A percentile compares a stretch with the other conserved stretches of the same genome.
Evolutionary conservation across 129 eudicot species (phyloP).

Genomic region (Kitagawia praeruptora): DNA sequence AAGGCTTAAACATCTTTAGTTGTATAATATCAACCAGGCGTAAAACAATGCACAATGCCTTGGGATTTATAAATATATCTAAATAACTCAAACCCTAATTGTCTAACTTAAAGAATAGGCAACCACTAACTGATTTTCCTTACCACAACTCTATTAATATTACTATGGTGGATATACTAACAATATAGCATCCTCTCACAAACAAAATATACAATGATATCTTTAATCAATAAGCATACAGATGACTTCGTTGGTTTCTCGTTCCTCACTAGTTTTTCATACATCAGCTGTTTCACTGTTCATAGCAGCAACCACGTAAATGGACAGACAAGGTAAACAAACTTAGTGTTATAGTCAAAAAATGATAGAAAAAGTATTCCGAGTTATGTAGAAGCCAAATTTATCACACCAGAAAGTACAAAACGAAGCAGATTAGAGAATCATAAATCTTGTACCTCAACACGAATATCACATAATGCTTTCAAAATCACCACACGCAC

Average conservation of each 20-base stretch:
- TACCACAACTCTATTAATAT: neutral
- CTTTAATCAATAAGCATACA: neutral
- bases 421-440: neutral
- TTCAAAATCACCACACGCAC: constrained; percentile 79
- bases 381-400: neutral
- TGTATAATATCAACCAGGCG: neutral
- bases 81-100: neutral
- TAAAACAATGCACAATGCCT: neutral
- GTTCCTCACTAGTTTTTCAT: neutral
- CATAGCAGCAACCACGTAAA: neutral
- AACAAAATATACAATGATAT: neutral
- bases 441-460: constrained; percentile 52
- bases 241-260: neutral
- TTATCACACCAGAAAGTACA: neutral
- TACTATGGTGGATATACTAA: neutral
- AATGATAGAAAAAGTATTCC: neutral
- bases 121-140: neutral
- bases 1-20: neutral
- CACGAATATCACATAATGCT: constrained; percentile 96
- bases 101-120: neutral
- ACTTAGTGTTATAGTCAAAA: neutral
- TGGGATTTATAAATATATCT: neutral
- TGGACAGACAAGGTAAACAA: neutral
- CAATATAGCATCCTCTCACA: neutral
- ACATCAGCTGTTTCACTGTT: neutral